phyloP scores from a whole-genome alignment of 2,329 filamentous ascomycete genomes.

The Echinosphaeria canescens region DNA sequence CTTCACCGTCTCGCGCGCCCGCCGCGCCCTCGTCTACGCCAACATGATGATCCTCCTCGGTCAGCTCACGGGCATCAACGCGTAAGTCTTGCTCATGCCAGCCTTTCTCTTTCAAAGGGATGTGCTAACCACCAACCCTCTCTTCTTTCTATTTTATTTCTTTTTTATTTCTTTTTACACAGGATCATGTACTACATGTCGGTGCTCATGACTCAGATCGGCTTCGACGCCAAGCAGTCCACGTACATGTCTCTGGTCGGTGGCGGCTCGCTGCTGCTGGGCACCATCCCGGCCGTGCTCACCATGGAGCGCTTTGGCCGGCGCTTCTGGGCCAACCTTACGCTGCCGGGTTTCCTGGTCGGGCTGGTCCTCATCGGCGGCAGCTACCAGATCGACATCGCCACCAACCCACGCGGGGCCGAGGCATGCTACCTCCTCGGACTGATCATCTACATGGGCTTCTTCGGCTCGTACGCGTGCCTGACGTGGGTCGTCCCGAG shows the following conservation, averaged over 20 bases:
- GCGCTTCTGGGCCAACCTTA: slow-evolving; percentile 53
- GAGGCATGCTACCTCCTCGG: slow-evolving; percentile 44
- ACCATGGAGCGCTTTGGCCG: slow-evolving; percentile 54
- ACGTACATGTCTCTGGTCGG: slow-evolving; percentile 62
- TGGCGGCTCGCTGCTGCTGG: slow-evolving; percentile 42
- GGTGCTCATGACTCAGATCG: slow-evolving; percentile 42
- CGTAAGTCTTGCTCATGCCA: too few species aligned
- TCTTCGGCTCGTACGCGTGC: slow-evolving; percentile 44
- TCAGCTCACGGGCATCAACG: slow-evolving; percentile 50
- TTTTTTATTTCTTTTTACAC: too few species aligned
- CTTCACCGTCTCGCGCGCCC: slow-evolving; percentile 46
- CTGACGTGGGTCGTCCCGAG: slow-evolving; percentile 45
- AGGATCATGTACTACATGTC: slow-evolving; percentile 56
- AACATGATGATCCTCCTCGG: slow-evolving; percentile 50
- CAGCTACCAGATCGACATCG: slow-evolving; percentile 32
- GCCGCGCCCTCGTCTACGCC: slow-evolving; percentile 42
- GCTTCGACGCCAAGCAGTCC: slow-evolving; percentile 36
- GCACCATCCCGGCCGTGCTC: slow-evolving; percentile 45
- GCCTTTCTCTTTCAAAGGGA: too few species aligned
- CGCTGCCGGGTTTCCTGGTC: slow-evolving; percentile 51
- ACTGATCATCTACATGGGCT: slow-evolving; percentile 45
- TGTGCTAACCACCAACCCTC: too few species aligned
- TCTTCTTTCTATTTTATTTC: too few species aligned
- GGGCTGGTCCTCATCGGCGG: slow-evolving; percentile 44
- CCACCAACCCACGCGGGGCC: slow-evolving; percentile 20